Conservation (phyloP, 768 basidiomycete species). For the Suillus subalutaceus region DNA sequence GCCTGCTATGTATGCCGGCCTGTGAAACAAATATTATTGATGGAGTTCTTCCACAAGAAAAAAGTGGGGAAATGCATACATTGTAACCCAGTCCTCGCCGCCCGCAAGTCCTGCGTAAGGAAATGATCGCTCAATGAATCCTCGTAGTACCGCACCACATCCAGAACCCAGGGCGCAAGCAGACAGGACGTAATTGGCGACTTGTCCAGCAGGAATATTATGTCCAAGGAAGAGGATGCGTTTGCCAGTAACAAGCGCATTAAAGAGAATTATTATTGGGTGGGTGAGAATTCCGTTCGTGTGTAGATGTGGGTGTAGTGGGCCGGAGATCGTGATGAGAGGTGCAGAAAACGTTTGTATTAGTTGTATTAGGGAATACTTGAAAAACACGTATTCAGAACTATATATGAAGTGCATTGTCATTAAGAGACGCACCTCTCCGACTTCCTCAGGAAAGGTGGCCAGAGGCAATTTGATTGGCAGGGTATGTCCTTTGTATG, state of each 20-base stretch:
- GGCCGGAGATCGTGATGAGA: slow-evolving; percentile 64
- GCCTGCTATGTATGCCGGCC: slow-evolving; percentile 93
- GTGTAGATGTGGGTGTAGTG: slow-evolving; percentile 90
- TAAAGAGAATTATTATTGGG: slow-evolving; percentile 94
- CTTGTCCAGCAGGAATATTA: slow-evolving; percentile 84
- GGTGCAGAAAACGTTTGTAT: slow-evolving; percentile 78
- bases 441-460: slow-evolving; percentile 93
- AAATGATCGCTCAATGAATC: slow-evolving; percentile 90
- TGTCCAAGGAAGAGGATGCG: slow-evolving; percentile 96
- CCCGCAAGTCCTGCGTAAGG: slow-evolving; percentile 93
- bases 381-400: slow-evolving; percentile 18
- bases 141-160: slow-evolving; percentile 80
- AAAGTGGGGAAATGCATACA: slow-evolving; percentile 53
- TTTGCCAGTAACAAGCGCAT: slow-evolving; percentile 93
- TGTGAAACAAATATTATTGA: slow-evolving; percentile 29
- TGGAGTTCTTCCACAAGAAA: neutral
- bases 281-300: slow-evolving; percentile 90
- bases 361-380: slow-evolving; percentile 93
- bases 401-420: neutral
- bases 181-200: slow-evolving; percentile 89
- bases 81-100: slow-evolving; percentile 86
- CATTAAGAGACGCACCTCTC: slow-evolving; percentile 69
- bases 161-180: slow-evolving; percentile 94
- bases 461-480: slow-evolving; percentile 91
- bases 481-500: slow-evolving; percentile 79